These are phyloP conservation scores for Phragmites australis DNA, from an alignment of 176 grass and related monocot genomes.

Conservation along the genomic window DNA sequence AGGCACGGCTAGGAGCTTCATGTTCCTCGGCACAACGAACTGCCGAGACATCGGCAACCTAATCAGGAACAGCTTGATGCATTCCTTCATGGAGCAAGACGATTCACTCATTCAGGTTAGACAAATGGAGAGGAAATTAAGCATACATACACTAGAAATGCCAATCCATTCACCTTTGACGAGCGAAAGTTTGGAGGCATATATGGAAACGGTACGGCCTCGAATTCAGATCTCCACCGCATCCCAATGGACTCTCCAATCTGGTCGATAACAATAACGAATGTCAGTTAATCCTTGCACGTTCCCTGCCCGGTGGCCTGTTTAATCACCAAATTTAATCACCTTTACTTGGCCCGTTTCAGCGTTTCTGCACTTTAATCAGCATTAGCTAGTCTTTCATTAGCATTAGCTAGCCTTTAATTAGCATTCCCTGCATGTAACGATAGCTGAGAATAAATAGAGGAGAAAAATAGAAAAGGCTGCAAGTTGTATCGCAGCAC, in stretches of 20 bases:
- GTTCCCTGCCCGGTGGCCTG: too few species aligned
- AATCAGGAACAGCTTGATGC: conserved; percentile 67
- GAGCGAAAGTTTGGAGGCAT: conserved; percentile 24
- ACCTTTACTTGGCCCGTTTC: too few species aligned
- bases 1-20: conserved; percentile 60
- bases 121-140: neutral
- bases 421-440: too few species aligned
- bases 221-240: conserved; percentile 67
- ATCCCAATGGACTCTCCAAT: conserved; percentile 50
- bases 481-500: too few species aligned
- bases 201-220: conserved; percentile 53
- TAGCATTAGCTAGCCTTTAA: too few species aligned
- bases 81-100: conserved; percentile 38
- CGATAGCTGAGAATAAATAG: too few species aligned
- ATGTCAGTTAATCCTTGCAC: too few species aligned
- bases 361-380: too few species aligned
- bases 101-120: neutral
- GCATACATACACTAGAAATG: neutral
- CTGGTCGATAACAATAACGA: neutral
- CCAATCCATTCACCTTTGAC: conserved; percentile 35
- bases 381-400: too few species aligned
- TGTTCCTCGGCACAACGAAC: conserved; percentile 54
- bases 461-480: too few species aligned
- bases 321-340: too few species aligned
- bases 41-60: conserved; percentile 47